phyloP scores from a whole-genome alignment of 1,139 yeast species.

The Nakaseomyces delphensis region DNA sequence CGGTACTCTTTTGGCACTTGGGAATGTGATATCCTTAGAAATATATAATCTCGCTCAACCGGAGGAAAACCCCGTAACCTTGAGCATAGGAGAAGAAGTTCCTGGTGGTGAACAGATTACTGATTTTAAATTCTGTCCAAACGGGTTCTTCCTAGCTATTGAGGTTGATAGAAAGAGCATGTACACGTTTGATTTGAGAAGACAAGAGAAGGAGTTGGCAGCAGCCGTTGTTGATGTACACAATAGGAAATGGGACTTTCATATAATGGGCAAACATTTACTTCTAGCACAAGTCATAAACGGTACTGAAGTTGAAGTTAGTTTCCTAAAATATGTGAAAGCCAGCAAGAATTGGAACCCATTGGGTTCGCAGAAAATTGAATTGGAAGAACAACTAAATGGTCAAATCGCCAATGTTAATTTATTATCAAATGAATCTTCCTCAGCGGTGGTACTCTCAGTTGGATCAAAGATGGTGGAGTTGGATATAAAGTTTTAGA shows the following conservation, averaged over 20 bases:
- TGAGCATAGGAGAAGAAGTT: constrained; percentile 13
- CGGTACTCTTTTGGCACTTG: constrained; percentile 23
- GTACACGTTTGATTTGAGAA: constrained; percentile 50
- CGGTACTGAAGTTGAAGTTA: background rate
- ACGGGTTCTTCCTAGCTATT: constrained; percentile 60
- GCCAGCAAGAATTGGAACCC: background rate
- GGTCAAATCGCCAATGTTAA: background rate
- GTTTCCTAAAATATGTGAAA: background rate
- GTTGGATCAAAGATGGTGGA: background rate
- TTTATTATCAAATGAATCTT: background rate
- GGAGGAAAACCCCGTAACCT: constrained; percentile 12
- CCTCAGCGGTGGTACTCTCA: background rate
- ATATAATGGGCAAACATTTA: constrained; percentile 2
- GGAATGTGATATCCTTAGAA: constrained; percentile 10
- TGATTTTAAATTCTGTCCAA: constrained; percentile 47
- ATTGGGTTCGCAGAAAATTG: background rate
- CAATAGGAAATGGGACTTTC: constrained; percentile 2
- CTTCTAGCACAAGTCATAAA: background rate
- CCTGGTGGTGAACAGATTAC: constrained; percentile 30
- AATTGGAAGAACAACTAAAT: background rate
- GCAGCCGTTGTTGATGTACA: background rate
- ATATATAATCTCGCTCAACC: constrained; percentile 17
- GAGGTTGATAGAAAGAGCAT: constrained; percentile 28
- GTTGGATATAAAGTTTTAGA: background rate
- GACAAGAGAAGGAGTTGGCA: constrained; percentile 17